Evolutionary conservation across 2,329 filamentous ascomycete species (phyloP), one percentile per base, ranked within the genome.

Genomic region (Penicillium fuscoglaucum): DNA sequence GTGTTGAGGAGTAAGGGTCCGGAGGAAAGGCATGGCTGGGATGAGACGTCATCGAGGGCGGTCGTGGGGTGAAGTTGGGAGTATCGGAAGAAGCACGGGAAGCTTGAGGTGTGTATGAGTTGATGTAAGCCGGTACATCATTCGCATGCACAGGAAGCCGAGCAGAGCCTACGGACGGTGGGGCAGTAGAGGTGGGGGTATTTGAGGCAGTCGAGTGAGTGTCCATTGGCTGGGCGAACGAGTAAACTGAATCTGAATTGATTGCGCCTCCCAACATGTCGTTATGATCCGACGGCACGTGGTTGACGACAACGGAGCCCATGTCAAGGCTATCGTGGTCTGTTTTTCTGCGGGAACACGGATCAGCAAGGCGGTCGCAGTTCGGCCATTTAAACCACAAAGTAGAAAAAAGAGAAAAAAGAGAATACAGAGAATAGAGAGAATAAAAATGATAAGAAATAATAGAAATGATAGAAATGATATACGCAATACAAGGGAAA

Each of bases 231-330:
- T 51, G 48, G 35, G 64, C 53, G 62, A 65, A 40, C 40, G 69
- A 66, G 69, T 72, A 72, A 48, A 69, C 63, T 40, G 75, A 74
- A 68, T 80, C 78, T 51, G 69, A 54, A 61, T 70, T 72, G 66
- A 75, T 68, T 67, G 76, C 72, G 65, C 75, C 76, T 75, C 79
- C 80, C 69, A 83, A 79, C 80, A 91, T 88, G 78, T 86, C 84
- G 69, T 85, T 82, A 68, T 87, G 82, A 78, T 91, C 87, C 76
- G 90, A 84, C 76, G 90, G 84, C 79, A 87, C 87, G 80, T 93
- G 90, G 78, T 80, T 80, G 68, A 85, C 76, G 70, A 85, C 78
- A 67, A 86, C 76, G 72, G 83, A 84, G 79, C 82, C 83, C 84
- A 86, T 87, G 74, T 80, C 50, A 26, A 35, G 45, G 45, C 83